Conservation (phyloP, 2,329 filamentous ascomycete genomes). For the Elsinoe batatas region DNA sequence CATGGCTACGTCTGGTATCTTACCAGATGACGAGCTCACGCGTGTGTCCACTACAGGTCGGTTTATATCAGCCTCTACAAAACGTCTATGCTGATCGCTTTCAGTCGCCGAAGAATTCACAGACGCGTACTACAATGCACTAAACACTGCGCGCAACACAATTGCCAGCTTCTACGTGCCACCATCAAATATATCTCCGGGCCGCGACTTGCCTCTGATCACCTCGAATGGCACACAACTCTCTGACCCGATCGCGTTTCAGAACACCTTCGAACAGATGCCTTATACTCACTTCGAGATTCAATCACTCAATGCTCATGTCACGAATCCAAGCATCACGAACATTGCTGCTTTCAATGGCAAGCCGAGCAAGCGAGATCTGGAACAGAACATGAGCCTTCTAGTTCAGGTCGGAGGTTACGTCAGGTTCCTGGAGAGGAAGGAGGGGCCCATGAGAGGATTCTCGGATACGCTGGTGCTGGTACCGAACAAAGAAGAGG, state of each 20-base stretch:
- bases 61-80: background rate
- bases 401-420: constrained; percentile 64
- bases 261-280: constrained; percentile 59
- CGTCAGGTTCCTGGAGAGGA: constrained; percentile 53
- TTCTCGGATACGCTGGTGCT: constrained; percentile 77
- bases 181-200: constrained; percentile 44
- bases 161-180: constrained; percentile 64
- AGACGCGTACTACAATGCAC: constrained; percentile 63
- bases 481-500: constrained; percentile 47
- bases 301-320: constrained; percentile 66
- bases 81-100: background rate
- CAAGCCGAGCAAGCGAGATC: constrained; percentile 26
- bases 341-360: constrained; percentile 34
- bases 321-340: constrained; percentile 56
- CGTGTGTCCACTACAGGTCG: constrained; percentile 17
- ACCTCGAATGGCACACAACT: constrained; percentile 68
- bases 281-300: constrained; percentile 59
- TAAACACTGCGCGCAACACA: constrained; percentile 49
- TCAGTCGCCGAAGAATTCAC: constrained; percentile 60
- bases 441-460: constrained; percentile 53
- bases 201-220: constrained; percentile 52
- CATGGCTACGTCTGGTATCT: background rate
- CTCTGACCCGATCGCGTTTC: constrained; percentile 53
- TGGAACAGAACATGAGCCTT: constrained; percentile 56
- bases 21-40: constrained; percentile 15